Evolutionary conservation across 768 basidiomycete species (phyloP).

Genomic region (Gelatoporia subvermispora): DNA sequence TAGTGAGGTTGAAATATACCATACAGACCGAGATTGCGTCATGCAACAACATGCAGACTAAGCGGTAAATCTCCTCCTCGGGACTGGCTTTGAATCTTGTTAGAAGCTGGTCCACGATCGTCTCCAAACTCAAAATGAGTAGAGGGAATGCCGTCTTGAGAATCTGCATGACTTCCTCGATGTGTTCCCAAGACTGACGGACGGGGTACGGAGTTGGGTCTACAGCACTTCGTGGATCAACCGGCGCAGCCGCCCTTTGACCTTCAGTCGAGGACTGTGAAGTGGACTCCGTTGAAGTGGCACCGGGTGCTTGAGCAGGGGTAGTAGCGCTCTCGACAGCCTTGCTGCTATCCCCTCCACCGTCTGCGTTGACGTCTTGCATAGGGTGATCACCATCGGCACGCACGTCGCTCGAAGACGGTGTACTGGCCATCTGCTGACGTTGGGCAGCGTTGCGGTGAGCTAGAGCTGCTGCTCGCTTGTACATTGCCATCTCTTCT

Average conservation of each 20-base stretch:
- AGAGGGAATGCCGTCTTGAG: conserved; percentile 96
- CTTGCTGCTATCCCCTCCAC: neutral
- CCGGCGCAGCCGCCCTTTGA: neutral
- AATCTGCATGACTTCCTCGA: conserved; percentile 90
- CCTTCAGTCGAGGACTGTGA: neutral
- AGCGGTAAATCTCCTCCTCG: conserved; percentile 93
- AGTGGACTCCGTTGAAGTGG: neutral
- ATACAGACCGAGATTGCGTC: conserved; percentile 76
- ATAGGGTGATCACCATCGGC: conserved; percentile 25
- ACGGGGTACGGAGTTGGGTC: conserved; percentile 22
- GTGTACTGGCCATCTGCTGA: conserved; percentile 8
- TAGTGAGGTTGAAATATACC: neutral
- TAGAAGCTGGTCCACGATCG: conserved; percentile 91
- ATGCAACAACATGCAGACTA: conserved; percentile 79
- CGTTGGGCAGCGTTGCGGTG: conserved; percentile 4
- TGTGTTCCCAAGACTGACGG: conserved; percentile 80
- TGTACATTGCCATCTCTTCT: conserved; percentile 57
- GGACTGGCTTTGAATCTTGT: conserved; percentile 81
- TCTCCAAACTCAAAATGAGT: conserved; percentile 91
- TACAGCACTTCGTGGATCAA: conserved; percentile 1
- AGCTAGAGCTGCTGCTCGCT: conserved; percentile 25
- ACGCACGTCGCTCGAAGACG: conserved; percentile 26
- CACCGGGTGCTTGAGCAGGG: neutral
- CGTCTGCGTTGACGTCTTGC: conserved; percentile 18
- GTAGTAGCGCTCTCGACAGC: neutral